A percentile compares a stretch with the other conserved stretches of the same genome.
phyloP scores from a whole-genome alignment of 768 basidiomycete species.

The Serendipita vermifera region DNA sequence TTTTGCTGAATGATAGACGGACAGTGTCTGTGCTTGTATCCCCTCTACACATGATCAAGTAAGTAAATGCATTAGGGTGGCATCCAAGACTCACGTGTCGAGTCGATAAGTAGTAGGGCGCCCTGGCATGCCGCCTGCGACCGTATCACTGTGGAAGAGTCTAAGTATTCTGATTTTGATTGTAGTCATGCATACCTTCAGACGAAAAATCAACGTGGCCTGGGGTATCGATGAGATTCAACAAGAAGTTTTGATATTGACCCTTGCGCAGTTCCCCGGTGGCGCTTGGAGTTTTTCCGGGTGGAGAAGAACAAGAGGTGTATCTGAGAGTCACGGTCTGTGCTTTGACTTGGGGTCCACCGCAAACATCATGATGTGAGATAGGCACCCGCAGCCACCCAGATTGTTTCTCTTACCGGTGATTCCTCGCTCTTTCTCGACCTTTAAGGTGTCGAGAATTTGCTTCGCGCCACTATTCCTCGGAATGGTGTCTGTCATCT shows the following conservation, averaged over 20 bases:
- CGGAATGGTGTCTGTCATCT: constrained; percentile 80
- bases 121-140: constrained; percentile 91
- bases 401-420: constrained; percentile 44
- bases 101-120: constrained; percentile 73
- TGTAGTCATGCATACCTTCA: constrained; percentile 34
- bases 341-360: constrained; percentile 58
- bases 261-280: not conserved
- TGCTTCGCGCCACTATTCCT: constrained; percentile 55
- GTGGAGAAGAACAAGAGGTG: not conserved
- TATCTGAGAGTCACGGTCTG: constrained; percentile 68
- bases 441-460: constrained; percentile 87
- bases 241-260: constrained; percentile 49
- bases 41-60: constrained; percentile 43
- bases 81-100: constrained; percentile 42
- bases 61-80: not conserved
- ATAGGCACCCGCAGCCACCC: not conserved
- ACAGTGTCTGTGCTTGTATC: constrained; percentile 93
- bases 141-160: constrained; percentile 55
- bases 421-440: constrained; percentile 92
- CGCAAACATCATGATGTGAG: not conserved
- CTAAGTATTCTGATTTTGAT: not conserved
- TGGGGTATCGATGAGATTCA: constrained; percentile 95
- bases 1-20: constrained; percentile 79
- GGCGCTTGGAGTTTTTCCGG: not conserved
- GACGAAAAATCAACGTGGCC: constrained; percentile 98